Evolutionary conservation across 352 stramenopile genomes (phyloP), one percentile per base, ranked within the genome.

Genomic region (Pythium angustatum): DNA sequence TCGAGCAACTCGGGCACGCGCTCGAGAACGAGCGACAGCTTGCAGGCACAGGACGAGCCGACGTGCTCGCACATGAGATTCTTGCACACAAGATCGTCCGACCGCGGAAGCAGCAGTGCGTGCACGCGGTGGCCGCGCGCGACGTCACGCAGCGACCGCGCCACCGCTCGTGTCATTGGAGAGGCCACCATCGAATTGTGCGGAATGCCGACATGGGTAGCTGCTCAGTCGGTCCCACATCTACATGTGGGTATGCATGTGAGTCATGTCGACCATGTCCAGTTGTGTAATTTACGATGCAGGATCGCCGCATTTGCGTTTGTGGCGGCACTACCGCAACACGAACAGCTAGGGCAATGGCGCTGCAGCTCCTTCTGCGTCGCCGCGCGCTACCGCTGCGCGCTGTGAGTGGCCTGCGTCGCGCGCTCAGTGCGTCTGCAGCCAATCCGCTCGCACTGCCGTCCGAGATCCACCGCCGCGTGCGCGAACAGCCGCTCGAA

Each of bases 21-120:
- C 71, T 93, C 85, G 14, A 96, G 75, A 26, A 86, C 81, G 10
- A 93, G 70, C 60, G 87, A 80, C 40, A 97, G 72, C 58, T 84
- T 80, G 72, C 91, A 97, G 30, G 85, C 72, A 63, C 91, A 97
- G 12, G 87, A 81, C 53, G 84, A 79, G 27, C 91, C 90, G 27
- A 97, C 73, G 72, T 94, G 85, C 65, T 96, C 85, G 68, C 91
- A 97, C 91, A 97, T 97, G 50, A 97, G 74, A 63, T 97, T 96
- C 34, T 79, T 83, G 72, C 91, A 97, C n/a, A 96, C 62, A 41
- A 97, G 72, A 70, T 97, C 91, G n/a, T 75, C 58, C 24, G 88
- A 96, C 49, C 70, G 68, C n/a, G 73, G 31, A 27, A 97, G 79
- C 63, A 93, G 44, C 58, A 97, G 80, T 64, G 74, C 55, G 24